Percentiles rank a stretch among this genome's conserved stretches.
Evolutionary conservation across 176 grass and related monocot genomes (phyloP).

Genomic region (Zoysia pacifica): DNA sequence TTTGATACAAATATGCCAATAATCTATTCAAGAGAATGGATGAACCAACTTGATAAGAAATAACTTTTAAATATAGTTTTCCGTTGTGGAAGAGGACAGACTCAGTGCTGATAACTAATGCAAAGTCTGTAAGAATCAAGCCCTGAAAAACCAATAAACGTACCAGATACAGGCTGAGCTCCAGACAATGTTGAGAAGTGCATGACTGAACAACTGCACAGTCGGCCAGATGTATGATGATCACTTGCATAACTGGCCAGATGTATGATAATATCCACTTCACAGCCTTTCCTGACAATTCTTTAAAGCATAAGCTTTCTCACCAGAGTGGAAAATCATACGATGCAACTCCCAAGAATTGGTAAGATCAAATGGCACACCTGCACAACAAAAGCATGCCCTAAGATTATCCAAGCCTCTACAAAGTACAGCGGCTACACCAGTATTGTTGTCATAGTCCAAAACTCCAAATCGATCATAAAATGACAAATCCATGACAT

Average conservation of each 20-base stretch:
- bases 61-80: constrained; percentile 20
- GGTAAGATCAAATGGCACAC: neutral
- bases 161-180: constrained; percentile 3
- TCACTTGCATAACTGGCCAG: constrained; percentile 13
- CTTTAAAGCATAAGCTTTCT: constrained; percentile 11
- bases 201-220: neutral
- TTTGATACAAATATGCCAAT: neutral
- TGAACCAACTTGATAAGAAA: neutral
- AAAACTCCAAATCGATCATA: neutral
- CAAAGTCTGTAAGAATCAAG: neutral
- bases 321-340: neutral
- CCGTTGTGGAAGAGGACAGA: neutral
- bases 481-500: constrained; percentile 21
- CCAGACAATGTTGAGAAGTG: neutral
- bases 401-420: constrained; percentile 10
- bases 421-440: neutral
- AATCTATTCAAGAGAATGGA: neutral
- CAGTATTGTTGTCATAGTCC: neutral
- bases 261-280: neutral
- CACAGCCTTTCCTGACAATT: neutral
- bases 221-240: neutral
- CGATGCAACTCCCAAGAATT: constrained; percentile 22
- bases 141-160: neutral
- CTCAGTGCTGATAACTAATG: neutral
- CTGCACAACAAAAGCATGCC: constrained; percentile 19